Percentiles rank a stretch among this genome's conserved stretches.
phyloP scores from a whole-genome alignment of 225 moss, liverwort and hornwort species.

The Marchantia polymorpha region DNA sequence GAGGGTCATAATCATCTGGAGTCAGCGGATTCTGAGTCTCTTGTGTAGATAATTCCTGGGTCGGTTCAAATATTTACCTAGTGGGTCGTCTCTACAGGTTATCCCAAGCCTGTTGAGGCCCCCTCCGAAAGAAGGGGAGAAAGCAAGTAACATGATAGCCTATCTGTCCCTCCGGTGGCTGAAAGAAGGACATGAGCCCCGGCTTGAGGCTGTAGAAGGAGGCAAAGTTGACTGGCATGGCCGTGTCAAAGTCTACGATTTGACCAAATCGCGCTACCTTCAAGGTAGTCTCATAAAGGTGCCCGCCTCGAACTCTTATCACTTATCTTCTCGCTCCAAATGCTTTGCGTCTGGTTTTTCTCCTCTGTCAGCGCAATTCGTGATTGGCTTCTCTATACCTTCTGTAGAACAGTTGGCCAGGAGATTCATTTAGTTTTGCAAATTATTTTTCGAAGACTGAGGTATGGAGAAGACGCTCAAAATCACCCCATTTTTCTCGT shows the following conservation, averaged over 20 bases:
- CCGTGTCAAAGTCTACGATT: constrained; percentile 37
- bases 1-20: too few species aligned
- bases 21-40: neutral
- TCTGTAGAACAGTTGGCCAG: too few species aligned
- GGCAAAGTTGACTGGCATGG: neutral
- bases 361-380: too few species aligned
- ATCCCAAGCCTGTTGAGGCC: constrained; percentile 60
- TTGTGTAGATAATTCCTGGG: neutral
- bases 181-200: constrained; percentile 22
- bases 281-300: constrained; percentile 62
- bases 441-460: too few species aligned
- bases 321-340: neutral
- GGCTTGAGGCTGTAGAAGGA: neutral
- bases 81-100: constrained; percentile 29
- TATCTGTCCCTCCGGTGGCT: constrained; percentile 62
- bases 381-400: too few species aligned
- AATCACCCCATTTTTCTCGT: too few species aligned
- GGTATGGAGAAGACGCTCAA: too few species aligned
- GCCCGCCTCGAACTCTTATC: neutral
- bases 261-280: constrained; percentile 48
- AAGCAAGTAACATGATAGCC: constrained; percentile 38
- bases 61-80: neutral
- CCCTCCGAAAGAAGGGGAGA: constrained; percentile 20
- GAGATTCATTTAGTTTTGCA: too few species aligned
- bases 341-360: too few species aligned